Conservation (phyloP, 768 basidiomycete species). For the Pleurotus pulmonarius region DNA sequence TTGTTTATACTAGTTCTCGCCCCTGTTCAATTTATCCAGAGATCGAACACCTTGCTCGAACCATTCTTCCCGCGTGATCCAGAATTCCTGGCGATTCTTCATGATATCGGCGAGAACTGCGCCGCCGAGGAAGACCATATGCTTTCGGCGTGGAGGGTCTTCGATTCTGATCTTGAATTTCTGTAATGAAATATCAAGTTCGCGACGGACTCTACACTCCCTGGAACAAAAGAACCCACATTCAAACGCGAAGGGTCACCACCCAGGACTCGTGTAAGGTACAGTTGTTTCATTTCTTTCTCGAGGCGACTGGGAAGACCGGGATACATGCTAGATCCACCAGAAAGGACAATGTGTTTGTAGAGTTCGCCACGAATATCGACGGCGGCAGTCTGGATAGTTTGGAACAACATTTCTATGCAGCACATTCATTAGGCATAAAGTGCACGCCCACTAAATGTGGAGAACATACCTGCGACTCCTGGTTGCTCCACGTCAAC, state of each 20-base stretch:
- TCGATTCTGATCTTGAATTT: conserved; percentile 99
- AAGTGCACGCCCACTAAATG: background rate
- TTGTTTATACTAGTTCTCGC: conserved; percentile 29
- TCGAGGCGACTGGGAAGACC: conserved; percentile 95
- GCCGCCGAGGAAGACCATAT: conserved; percentile 99
- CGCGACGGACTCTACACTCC: background rate
- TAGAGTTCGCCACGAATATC: conserved; percentile 90
- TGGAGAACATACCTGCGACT: conserved; percentile 68
- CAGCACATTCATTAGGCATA: background rate
- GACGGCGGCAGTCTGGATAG: conserved; percentile 88
- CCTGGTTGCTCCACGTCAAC: conserved; percentile 97
- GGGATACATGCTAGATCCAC: conserved; percentile 98
- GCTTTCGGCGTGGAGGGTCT: conserved; percentile 96
- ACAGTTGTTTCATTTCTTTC: conserved; percentile 99
- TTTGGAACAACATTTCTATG: conserved; percentile 93
- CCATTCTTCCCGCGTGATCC: conserved; percentile 95
- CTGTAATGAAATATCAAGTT: conserved; percentile 35
- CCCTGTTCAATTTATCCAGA: conserved; percentile 83
- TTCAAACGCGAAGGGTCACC: conserved; percentile 82
- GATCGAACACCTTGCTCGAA: conserved; percentile 82
- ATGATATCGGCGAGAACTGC: conserved; percentile 99
- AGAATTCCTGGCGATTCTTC: conserved; percentile 92
- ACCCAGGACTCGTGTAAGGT: conserved; percentile 83
- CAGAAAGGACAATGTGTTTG: conserved; percentile 97
- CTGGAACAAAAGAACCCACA: conserved; percentile 44